Conservation (phyloP, 768 basidiomycete genomes). For the Boletus tylopilopsis region DNA sequence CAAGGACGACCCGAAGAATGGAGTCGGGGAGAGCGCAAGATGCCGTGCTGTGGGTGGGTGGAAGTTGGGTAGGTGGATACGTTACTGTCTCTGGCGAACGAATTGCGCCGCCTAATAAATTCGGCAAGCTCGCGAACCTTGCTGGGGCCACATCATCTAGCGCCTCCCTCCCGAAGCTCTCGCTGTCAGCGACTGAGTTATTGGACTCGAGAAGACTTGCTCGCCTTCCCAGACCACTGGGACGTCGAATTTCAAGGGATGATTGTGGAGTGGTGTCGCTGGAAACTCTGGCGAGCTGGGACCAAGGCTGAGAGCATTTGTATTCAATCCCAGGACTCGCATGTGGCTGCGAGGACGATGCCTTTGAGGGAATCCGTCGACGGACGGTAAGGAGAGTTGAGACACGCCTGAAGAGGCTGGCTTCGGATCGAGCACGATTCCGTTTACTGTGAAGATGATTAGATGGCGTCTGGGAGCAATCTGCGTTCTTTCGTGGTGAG, state of each 20-base stretch:
- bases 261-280: slow-evolving; percentile 17
- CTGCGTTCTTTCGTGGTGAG: slow-evolving; percentile 1
- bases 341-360: slow-evolving; percentile 5
- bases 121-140: slow-evolving; percentile 19
- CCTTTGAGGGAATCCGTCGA: slow-evolving; percentile 19
- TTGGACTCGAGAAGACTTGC: slow-evolving; percentile 24
- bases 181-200: slow-evolving; percentile 9
- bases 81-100: slow-evolving; percentile 1
- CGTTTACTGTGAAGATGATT: slow-evolving; percentile 10
- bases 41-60: not conserved
- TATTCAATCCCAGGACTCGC: slow-evolving; percentile 13
- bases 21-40: slow-evolving; percentile 13
- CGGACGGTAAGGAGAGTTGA: slow-evolving; percentile 25
- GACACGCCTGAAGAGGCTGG: slow-evolving; percentile 27
- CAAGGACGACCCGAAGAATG: slow-evolving; percentile 20
- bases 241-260: slow-evolving; percentile 32
- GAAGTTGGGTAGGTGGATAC: not conserved
- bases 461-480: not conserved
- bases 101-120: slow-evolving; percentile 14
- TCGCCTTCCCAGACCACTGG: slow-evolving; percentile 30
- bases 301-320: slow-evolving; percentile 9
- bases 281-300: slow-evolving; percentile 21
- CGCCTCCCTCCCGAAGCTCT: not conserved
- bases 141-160: not conserved
- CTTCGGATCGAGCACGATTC: slow-evolving; percentile 24